These are phyloP conservation scores for Aphanomyces stellatus DNA, from an alignment of 352 stramenopile genomes.

Conservation along the genomic window DNA sequence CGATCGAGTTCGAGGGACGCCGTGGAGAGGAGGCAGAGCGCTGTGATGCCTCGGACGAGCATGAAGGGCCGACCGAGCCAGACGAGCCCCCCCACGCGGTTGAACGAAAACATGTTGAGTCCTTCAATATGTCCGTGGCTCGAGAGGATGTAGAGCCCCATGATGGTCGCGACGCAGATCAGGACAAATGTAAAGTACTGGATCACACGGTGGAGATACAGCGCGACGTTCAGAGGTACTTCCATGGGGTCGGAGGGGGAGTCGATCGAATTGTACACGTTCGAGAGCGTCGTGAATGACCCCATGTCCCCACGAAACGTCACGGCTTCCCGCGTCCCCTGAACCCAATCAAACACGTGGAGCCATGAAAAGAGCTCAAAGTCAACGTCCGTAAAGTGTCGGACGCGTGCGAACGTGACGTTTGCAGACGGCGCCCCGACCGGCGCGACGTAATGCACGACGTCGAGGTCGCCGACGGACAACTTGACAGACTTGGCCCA, in stretches of 20 bases:
- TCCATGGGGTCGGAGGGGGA: neutral
- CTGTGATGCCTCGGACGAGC: neutral
- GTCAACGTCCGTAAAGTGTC: neutral
- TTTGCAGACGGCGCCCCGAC: no score
- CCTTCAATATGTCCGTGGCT: neutral
- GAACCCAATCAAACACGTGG: neutral
- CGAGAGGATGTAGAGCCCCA: neutral
- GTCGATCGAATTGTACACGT: neutral
- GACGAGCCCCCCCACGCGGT: neutral
- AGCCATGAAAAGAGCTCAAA: neutral
- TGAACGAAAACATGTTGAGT: neutral
- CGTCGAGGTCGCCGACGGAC: no score
- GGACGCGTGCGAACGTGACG: no score
- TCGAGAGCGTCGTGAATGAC: neutral
- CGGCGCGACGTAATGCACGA: no score
- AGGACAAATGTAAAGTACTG: slow-evolving; percentile 6
- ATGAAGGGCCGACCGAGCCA: slow-evolving; percentile 4
- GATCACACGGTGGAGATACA: neutral
- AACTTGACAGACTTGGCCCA: no score
- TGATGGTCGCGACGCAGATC: neutral
- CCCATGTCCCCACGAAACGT: neutral
- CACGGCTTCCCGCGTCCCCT: neutral
- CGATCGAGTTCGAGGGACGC: neutral
- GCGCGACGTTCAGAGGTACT: slow-evolving; percentile 2
- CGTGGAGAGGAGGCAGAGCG: neutral